Base-by-base conservation (phyloP, 2,329 filamentous ascomycete genomes). In the Cytospora piceae region DNA sequence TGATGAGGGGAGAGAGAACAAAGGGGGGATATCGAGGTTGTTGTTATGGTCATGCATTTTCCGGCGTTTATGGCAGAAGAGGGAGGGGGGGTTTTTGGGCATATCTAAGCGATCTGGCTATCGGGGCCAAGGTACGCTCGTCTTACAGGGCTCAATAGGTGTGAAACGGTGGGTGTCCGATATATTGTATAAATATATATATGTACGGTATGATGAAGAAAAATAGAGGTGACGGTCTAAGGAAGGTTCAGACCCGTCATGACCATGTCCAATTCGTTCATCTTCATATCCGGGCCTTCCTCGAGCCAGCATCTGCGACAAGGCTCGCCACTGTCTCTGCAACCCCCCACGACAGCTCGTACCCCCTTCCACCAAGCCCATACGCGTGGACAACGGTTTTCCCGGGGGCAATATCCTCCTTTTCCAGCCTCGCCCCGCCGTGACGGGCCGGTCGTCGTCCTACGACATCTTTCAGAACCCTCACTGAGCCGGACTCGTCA, bases 321-420 rank as follows among this genome's bases (percentile, higher is more conserved):
- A 79, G 71, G 37, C 70, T 68, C 3, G 74, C 70, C 14, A 80
- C 77, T 60, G 78, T 78, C 69, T 79, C 76, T 1, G 81, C 82
- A 32, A 82, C 76, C 1, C 81, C 81, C 78, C 80, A 81, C 37
- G 80, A 82, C 57, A 83, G 64, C 71, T 84, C 82, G 72, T 77
- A 83, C 0, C 82, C 82, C 60, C 82, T 75, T 9, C 81, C 82
- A 8, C 80, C 82, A 46, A 80, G 76, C 3, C 82, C 82, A 72
- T 83, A 84, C 2, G 80, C 81, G 75, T 84, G 81, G 39, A 83
- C 77, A 29, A 78, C 71, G 15, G 51, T 68, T 24, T 64, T 70
- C 27, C 64, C 64, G 14, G 63, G 55, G 34, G 67, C 66, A 5
- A 81, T 37, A 4, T 71, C 71, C 69, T 84, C 81, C 24, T 74